Evolutionary conservation across 2,329 filamentous ascomycete species (phyloP).

Genomic region (Chrysoporthe deuterocubensis): DNA sequence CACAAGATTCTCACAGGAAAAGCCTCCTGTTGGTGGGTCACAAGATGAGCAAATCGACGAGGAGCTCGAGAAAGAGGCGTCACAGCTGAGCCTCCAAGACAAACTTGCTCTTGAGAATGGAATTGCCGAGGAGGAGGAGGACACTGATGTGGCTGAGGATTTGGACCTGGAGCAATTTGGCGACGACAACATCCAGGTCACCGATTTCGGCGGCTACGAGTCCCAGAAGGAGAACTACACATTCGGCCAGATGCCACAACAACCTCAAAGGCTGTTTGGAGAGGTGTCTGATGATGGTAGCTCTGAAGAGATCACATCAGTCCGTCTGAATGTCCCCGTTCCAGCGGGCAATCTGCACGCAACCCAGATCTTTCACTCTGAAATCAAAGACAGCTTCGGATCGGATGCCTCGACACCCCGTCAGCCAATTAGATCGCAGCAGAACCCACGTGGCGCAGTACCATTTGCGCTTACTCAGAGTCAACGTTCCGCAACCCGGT

Average conservation of each 20-base stretch:
- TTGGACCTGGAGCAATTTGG: slow-evolving; percentile 26
- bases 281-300: slow-evolving; percentile 61
- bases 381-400: slow-evolving; percentile 52
- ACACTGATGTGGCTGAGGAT: slow-evolving; percentile 32
- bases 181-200: slow-evolving; percentile 41
- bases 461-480: slow-evolving; percentile 35
- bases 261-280: slow-evolving; percentile 54
- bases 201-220: slow-evolving; percentile 58
- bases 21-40: slow-evolving; percentile 35
- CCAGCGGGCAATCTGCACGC: slow-evolving; percentile 38
- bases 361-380: slow-evolving; percentile 45
- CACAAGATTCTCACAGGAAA: slow-evolving; percentile 40
- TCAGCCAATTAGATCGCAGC: slow-evolving; percentile 23
- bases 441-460: slow-evolving; percentile 30
- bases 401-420: slow-evolving; percentile 45
- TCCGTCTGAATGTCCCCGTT: slow-evolving; percentile 53
- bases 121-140: slow-evolving; percentile 28
- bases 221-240: slow-evolving; percentile 81
- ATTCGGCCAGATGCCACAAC: slow-evolving; percentile 55
- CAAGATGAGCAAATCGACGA: slow-evolving; percentile 67
- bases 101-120: slow-evolving; percentile 37
- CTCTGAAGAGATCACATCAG: slow-evolving; percentile 54
- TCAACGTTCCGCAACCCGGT: slow-evolving; percentile 40
- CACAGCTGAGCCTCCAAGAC: slow-evolving; percentile 66
- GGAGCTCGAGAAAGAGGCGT: slow-evolving; percentile 61